phyloP scores from a whole-genome alignment of 1,284 basidiomycete genomes.

The Cutaneotrichosporon arboriforme region DNA sequence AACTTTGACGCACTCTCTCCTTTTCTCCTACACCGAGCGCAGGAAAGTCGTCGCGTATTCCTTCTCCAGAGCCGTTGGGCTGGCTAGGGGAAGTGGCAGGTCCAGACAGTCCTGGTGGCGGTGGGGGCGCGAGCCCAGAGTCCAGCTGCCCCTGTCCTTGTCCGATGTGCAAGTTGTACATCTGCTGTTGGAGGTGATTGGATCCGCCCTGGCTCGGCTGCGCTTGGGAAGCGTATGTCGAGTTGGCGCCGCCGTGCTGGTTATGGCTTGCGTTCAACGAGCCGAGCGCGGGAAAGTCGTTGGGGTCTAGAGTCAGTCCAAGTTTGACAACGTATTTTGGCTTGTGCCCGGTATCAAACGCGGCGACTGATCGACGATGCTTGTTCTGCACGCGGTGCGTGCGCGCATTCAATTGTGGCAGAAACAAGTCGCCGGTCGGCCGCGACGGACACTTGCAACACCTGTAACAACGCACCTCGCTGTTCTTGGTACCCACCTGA shows the following conservation, averaged over 20 bases:
- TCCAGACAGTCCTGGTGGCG: conserved; percentile 45
- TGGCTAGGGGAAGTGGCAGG: conserved; percentile 24
- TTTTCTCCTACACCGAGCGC: conserved; percentile 29
- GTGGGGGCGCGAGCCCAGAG: conserved; percentile 35
- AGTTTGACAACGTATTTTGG: too few relatives aligned
- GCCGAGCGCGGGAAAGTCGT: conserved; percentile 45
- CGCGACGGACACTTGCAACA: too few relatives aligned
- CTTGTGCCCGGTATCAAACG: too few relatives aligned
- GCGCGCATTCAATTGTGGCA: too few relatives aligned
- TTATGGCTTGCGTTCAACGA: conserved; percentile 23
- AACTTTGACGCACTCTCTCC: conserved; percentile 27
- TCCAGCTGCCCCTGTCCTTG: conserved; percentile 37
- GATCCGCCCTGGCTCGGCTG: conserved; percentile 26
- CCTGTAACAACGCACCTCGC: not conserved
- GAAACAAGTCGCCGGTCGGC: too few relatives aligned
- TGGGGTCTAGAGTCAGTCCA: conserved; percentile 34
- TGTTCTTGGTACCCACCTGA: conserved; percentile 10
- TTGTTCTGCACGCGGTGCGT: not conserved
- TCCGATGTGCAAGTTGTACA: conserved; percentile 25
- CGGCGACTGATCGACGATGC: not conserved
- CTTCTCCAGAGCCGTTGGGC: conserved; percentile 29
- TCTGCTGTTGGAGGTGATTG: conserved; percentile 19
- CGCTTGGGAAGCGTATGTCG: conserved; percentile 37
- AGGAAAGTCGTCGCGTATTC: conserved; percentile 44
- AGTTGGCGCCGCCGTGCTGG: conserved; percentile 18